Evolutionary conservation across 208 protist genomes (phyloP).

Genomic region (Giardia muris): DNA sequence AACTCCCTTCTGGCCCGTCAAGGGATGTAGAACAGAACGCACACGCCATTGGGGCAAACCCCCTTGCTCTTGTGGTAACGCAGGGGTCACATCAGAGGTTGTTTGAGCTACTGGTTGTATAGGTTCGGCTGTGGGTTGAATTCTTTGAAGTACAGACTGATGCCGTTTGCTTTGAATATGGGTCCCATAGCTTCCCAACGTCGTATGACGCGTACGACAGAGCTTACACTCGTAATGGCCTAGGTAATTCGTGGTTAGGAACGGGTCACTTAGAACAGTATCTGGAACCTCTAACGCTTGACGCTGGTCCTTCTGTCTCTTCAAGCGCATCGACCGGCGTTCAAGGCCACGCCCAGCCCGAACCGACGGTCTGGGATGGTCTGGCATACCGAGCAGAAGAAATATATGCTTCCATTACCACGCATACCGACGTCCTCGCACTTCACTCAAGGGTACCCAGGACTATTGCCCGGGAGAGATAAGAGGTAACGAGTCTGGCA

Average conservation of each 20-base stretch:
- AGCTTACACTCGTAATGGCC: not conserved
- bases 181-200: not conserved
- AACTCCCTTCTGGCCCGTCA: not conserved
- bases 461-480: too few species aligned
- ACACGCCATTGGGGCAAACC: not conserved
- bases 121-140: not conserved
- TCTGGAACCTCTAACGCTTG: too few species aligned
- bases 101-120: not conserved
- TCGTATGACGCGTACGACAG: not conserved
- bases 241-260: not conserved
- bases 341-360: too few species aligned
- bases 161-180: not conserved
- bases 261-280: too few species aligned
- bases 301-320: too few species aligned
- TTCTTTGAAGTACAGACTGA: not conserved
- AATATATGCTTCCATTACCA: too few species aligned
- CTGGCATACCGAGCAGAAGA: too few species aligned
- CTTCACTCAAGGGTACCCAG: too few species aligned
- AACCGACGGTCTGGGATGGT: too few species aligned
- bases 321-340: too few species aligned
- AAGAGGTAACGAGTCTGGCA: too few species aligned
- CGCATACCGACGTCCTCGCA: too few species aligned
- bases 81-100: not conserved
- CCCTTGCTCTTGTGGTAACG: not conserved
- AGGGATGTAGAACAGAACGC: not conserved